phyloP scores from a whole-genome alignment of 2,329 filamentous ascomycete genomes.

The Penicillium occitanis region DNA sequence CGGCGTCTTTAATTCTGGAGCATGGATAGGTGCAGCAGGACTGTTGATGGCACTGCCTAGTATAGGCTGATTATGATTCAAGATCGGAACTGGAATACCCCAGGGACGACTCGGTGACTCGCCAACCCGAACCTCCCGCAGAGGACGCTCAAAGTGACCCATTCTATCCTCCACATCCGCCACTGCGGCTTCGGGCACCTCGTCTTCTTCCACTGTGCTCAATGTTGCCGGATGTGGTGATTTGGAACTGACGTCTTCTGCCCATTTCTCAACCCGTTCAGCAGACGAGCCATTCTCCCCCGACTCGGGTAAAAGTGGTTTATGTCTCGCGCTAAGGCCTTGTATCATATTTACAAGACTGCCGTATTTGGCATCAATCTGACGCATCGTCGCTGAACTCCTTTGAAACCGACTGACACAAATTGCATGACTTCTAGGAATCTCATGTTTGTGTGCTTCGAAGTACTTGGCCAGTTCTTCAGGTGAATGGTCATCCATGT shows the following conservation, averaged over 20 bases:
- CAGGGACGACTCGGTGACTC: constrained; percentile 91
- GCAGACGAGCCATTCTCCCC: constrained; percentile 51
- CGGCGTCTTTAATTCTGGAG: constrained; percentile 23
- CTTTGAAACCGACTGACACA: constrained; percentile 82
- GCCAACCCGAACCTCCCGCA: constrained; percentile 88
- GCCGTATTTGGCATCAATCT: constrained; percentile 92
- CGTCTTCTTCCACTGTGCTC: constrained; percentile 43
- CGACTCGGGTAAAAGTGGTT: constrained; percentile 72
- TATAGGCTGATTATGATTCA: constrained; percentile 39
- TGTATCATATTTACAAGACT: constrained; percentile 86
- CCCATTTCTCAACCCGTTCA: constrained; percentile 82
- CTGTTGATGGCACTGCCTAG: constrained; percentile 31
- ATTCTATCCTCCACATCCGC: constrained; percentile 58
- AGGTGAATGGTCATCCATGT: constrained; percentile 85
- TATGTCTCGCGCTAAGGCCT: constrained; percentile 81
- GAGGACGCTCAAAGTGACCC: constrained; percentile 75
- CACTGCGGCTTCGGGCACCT: background rate
- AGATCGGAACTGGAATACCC: constrained; percentile 79
- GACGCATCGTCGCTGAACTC: constrained; percentile 78
- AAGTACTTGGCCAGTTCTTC: constrained; percentile 93
- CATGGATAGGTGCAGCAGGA: constrained; percentile 25
- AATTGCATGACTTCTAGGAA: constrained; percentile 89
- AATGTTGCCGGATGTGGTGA: constrained; percentile 42
- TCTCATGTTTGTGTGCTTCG: constrained; percentile 90
- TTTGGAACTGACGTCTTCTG: constrained; percentile 68